Percentiles rank a stretch among this genome's conserved stretches.
phyloP scores from a whole-genome alignment of 176 grass and related monocot species.

The Juncus inflexus region DNA sequence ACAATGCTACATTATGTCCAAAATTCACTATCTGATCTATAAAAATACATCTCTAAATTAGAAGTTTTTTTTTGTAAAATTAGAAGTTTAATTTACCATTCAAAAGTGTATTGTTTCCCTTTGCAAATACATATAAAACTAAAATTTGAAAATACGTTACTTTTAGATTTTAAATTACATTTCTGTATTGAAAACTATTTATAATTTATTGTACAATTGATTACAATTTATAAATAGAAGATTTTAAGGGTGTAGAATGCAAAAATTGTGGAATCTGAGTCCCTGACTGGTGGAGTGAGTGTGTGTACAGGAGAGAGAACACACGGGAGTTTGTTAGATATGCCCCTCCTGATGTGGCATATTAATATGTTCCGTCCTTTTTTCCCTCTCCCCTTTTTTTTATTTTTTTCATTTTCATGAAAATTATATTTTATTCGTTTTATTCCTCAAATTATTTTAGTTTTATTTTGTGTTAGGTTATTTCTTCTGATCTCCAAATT shows the following conservation, averaged over 20 bases:
- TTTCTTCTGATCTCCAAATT: background rate
- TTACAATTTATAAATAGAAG: background rate
- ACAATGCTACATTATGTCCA: background rate
- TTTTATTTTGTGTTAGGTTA: background rate
- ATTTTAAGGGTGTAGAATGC: constrained; percentile 1
- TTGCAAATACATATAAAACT: background rate
- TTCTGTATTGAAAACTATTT: background rate
- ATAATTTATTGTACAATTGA: background rate
- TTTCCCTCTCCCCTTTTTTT: constrained; percentile 2
- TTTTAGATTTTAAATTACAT: background rate
- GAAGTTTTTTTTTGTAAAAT: too few species aligned
- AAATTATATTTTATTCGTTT: too few species aligned
- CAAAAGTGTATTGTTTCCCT: too few species aligned
- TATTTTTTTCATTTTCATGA: background rate
- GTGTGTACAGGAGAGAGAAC: constrained; percentile 12
- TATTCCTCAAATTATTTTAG: too few species aligned
- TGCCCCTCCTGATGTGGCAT: constrained; percentile 35
- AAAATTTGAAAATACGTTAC: background rate
- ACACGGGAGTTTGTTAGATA: constrained; percentile 43
- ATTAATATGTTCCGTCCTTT: constrained; percentile 14
- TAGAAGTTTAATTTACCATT: too few species aligned
- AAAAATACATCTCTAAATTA: too few species aligned
- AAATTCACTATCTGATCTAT: too few species aligned
- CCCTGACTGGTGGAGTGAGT: too few species aligned
- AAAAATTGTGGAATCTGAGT: background rate